Percentiles rank a stretch among this genome's conserved stretches.
These are phyloP conservation scores for Rhodosporidiobolus odoratus DNA, from an alignment of 768 basidiomycete species.

Conservation along the genomic window DNA sequence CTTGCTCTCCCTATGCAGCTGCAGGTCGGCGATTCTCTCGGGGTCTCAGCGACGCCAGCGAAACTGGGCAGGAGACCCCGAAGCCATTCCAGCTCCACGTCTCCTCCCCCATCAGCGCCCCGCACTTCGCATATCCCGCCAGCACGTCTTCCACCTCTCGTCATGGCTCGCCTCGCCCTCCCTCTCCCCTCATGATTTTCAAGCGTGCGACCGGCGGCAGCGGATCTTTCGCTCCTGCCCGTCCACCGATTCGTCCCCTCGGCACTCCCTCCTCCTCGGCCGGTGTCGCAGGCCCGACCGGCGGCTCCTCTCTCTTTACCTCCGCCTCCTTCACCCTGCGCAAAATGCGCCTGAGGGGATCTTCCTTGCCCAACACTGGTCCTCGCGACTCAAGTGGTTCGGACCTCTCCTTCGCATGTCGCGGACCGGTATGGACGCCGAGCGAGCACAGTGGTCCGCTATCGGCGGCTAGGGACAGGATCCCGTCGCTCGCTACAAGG, in stretches of 20 bases:
- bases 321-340: background rate
- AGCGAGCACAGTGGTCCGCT: background rate
- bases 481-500: background rate
- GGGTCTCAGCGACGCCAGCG: background rate
- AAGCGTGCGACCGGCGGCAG: background rate
- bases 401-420: conserved; percentile 26
- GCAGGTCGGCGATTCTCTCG: background rate
- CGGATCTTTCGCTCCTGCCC: background rate
- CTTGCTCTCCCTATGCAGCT: background rate
- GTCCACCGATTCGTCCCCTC: background rate
- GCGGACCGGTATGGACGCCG: background rate
- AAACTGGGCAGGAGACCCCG: too few species aligned
- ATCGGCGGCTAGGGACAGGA: background rate
- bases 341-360: background rate
- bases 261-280: background rate
- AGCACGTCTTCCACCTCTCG: background rate
- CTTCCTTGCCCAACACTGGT: background rate
- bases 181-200: background rate
- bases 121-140: background rate
- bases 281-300: background rate
- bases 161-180: background rate
- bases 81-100: too few species aligned
- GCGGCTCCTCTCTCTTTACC: background rate
- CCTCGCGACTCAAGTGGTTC: conserved; percentile 1
- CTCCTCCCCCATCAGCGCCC: background rate